Percentiles rank a stretch among this genome's conserved stretches.
These are phyloP conservation scores for Hypoxylon intermedium DNA, from an alignment of 495 filamentous ascomycete genomes.

Conservation along the genomic window DNA sequence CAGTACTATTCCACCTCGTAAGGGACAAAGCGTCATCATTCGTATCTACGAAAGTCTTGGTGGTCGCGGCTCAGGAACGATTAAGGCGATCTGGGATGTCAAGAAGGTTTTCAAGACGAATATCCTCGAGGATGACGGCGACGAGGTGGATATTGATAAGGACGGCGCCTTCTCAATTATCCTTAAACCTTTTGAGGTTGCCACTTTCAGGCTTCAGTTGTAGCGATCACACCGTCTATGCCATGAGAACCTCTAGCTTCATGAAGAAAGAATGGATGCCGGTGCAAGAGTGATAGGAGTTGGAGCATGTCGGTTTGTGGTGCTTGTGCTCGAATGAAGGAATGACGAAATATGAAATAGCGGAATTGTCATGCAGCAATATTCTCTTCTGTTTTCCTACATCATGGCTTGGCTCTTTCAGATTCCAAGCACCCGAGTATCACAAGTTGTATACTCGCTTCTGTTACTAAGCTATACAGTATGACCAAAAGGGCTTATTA, in stretches of 20 bases:
- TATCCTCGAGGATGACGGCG: conserved; percentile 73
- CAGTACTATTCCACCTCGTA: conserved; percentile 71
- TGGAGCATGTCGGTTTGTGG: not conserved
- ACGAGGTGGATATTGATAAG: conserved; percentile 59
- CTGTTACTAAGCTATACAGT: conserved; percentile 5
- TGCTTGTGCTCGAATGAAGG: not conserved
- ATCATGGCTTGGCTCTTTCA: not conserved
- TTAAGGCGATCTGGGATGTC: conserved; percentile 71
- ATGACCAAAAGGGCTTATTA: conserved; percentile 3
- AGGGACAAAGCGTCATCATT: conserved; percentile 79
- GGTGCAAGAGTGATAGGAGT: not conserved
- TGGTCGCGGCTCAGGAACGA: conserved; percentile 71
- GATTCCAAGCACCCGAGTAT: not conserved
- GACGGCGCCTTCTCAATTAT: conserved; percentile 67
- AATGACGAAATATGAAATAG: too few relatives aligned
- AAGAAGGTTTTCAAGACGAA: conserved; percentile 83
- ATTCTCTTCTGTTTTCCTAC: too few relatives aligned
- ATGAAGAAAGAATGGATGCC: too few relatives aligned
- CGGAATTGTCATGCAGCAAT: too few relatives aligned
- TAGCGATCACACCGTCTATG: too few relatives aligned
- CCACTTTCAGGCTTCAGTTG: conserved; percentile 80
- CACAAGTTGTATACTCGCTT: not conserved
- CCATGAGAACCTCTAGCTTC: too few relatives aligned
- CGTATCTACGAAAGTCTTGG: conserved; percentile 93
- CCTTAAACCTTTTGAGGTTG: conserved; percentile 88